Conservation (phyloP, 805 yeast genomes). For the Saturnispora dispora region DNA sequence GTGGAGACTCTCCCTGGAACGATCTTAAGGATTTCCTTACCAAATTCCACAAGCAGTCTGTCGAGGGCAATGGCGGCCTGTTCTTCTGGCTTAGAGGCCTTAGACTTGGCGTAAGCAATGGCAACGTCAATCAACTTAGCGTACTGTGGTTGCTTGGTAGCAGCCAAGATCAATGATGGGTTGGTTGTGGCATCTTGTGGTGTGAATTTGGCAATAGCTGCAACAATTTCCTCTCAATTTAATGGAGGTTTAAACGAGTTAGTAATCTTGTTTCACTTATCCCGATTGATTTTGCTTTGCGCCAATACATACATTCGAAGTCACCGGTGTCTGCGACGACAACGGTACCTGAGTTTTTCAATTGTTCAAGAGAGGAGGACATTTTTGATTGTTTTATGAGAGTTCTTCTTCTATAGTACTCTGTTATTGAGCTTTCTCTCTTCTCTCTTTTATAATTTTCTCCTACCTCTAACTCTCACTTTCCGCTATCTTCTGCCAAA, state of each 20-base stretch:
- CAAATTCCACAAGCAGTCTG: conserved; percentile 90
- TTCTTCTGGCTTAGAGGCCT: conserved; percentile 50
- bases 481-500: not conserved
- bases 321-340: conserved; percentile 99
- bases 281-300: no score
- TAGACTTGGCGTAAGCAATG: conserved; percentile 69
- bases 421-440: no score
- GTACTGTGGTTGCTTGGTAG: conserved; percentile 83
- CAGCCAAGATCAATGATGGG: conserved; percentile 95
- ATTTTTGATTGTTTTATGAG: conserved; percentile 8
- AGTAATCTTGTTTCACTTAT: not conserved
- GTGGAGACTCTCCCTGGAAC: conserved; percentile 99
- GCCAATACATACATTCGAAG: conserved; percentile 54
- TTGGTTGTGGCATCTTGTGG: conserved; percentile 99
- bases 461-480: not conserved
- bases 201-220: conserved; percentile 85
- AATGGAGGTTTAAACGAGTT: not conserved
- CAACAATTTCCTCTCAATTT: not conserved
- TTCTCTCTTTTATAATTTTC: not conserved
- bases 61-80: conserved; percentile 81
- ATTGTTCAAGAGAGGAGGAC: conserved; percentile 83
- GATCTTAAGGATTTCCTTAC: conserved; percentile 82
- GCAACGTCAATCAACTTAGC: conserved; percentile 86
- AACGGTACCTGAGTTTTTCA: conserved; percentile 90
- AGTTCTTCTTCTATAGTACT: no score